Conservation (phyloP, 305 asterid genomes). For the Striga hermonthica region DNA sequence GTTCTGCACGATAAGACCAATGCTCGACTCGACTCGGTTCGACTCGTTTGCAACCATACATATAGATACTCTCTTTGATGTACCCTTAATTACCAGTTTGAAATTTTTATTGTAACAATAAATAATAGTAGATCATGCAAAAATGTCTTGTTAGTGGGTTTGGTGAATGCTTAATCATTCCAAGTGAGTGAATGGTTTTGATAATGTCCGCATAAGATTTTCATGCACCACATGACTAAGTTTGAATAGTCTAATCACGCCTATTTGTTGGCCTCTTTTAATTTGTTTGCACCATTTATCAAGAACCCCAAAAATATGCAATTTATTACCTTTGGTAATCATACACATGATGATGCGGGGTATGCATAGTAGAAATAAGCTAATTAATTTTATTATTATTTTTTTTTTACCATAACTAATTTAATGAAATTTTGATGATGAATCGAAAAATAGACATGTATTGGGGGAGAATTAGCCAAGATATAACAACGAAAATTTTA, state of each 20-base stretch:
- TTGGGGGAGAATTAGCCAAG: too few species aligned
- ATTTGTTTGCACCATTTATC: not conserved
- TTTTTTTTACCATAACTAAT: too few species aligned
- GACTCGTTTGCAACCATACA: constrained; percentile 8
- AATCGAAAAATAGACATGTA: too few species aligned
- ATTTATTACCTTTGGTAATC: too few species aligned
- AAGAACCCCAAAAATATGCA: too few species aligned
- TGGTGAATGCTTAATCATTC: constrained; percentile 60
- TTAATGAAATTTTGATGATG: too few species aligned
- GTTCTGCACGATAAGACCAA: constrained; percentile 1
- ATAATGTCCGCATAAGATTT: constrained; percentile 34
- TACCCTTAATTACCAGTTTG: constrained; percentile 6
- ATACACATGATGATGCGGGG: too few species aligned
- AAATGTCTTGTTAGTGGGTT: constrained; percentile 38
- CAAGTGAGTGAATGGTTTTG: constrained; percentile 36
- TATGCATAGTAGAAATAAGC: too few species aligned
- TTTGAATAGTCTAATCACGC: constrained; percentile 50
- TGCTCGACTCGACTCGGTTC: not conserved
- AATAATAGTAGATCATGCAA: constrained; percentile 40
- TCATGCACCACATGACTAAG: constrained; percentile 35
- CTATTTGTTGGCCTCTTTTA: constrained; percentile 25
- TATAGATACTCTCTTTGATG: too few species aligned
- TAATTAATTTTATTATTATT: too few species aligned
- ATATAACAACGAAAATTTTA: too few species aligned
- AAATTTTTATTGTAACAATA: constrained; percentile 25